Evolutionary conservation across 23 red algal genomes (phyloP), one percentile per base, ranked within the genome.

Genomic region (Pyropia yezoensis): DNA sequence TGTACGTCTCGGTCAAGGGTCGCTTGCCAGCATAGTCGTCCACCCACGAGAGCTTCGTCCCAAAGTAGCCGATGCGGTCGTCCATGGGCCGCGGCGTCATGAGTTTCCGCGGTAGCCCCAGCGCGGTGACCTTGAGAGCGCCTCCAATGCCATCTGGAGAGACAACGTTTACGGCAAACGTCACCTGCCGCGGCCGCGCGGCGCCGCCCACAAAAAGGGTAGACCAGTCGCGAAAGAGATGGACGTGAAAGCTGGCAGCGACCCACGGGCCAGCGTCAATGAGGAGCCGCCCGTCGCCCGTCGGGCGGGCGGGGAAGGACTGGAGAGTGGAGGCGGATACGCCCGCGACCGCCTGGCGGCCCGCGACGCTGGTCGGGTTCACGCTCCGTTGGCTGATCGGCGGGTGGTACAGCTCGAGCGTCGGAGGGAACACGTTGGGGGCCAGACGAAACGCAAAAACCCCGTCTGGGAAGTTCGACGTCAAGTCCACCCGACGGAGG

Each of bases 381-480:
- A 33, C 18, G 22, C 57, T 14, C 2, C 52, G 27, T 49, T 33
- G 3, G 3, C 6, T 47, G 4, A 66, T 3, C 59, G 33, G 59
- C 11, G 73, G 73, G 4, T 24, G 73, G 52, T 77, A 77, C 73
- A 77, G 4, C n/a, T 77, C 73, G 17, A 77, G 12, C 15, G 73
- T 33, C 17, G 56, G 39, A 8, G 11, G 39, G 39, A 8, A 3
- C 39, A 1, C 12, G 39, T 13, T 13, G 6, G 4, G 7, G 11
- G 7, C 39, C 6, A 47, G 39, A 13, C 39, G 39, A 8, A 47
- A 47, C 11, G 39, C 39, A 13, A 11, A 47, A 0, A 13, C 6
- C 39, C 39, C 4, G 6, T 47, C 11, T 13, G 30, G 30, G 6
- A 6, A 33, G 30, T 3, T 3, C 30, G 6, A 33, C 30, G 6